phyloP scores from a whole-genome alignment of 2,329 filamentous ascomycete species.

The Microcyclospora tardicrescens region DNA sequence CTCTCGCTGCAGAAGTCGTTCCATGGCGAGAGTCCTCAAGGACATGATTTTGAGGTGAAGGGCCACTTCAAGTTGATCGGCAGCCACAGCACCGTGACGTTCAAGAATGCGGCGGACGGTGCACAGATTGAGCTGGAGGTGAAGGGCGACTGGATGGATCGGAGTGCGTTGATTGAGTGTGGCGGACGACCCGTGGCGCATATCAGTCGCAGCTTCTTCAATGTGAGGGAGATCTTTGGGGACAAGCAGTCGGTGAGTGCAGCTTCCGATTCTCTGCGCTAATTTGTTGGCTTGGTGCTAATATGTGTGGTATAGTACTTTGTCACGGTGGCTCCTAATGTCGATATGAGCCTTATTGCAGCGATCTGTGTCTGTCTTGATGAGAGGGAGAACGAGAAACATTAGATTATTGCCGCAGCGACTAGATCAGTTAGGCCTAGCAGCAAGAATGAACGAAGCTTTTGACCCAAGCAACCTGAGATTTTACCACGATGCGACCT shows the following conservation, averaged over 20 bases:
- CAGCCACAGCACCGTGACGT: slow-evolving; percentile 43
- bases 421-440: too few species aligned
- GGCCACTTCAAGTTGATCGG: slow-evolving; percentile 41
- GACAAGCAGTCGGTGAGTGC: slow-evolving; percentile 44
- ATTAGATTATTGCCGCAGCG: not conserved
- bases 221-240: slow-evolving; percentile 43
- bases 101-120: slow-evolving; percentile 38
- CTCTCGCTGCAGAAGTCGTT: slow-evolving; percentile 41
- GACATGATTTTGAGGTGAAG: slow-evolving; percentile 26
- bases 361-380: slow-evolving; percentile 58
- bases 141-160: slow-evolving; percentile 50
- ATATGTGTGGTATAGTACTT: slow-evolving; percentile 33
- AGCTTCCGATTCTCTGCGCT: not conserved
- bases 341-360: slow-evolving; percentile 52
- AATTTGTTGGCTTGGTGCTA: not conserved
- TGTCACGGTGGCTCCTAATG: slow-evolving; percentile 49
- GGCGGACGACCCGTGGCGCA: slow-evolving; percentile 41
- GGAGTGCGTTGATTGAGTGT: slow-evolving; percentile 42
- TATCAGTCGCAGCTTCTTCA: slow-evolving; percentile 48
- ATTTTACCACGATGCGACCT: too few species aligned
- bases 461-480: too few species aligned
- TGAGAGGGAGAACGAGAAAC: slow-evolving; percentile 45
- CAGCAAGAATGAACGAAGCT: too few species aligned
- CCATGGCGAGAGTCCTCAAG: slow-evolving; percentile 28
- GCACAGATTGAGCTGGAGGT: slow-evolving; percentile 38